These are phyloP conservation scores for Calonectria leucothoes DNA, from an alignment of 2,329 filamentous ascomycete genomes.

Conservation along the genomic window DNA sequence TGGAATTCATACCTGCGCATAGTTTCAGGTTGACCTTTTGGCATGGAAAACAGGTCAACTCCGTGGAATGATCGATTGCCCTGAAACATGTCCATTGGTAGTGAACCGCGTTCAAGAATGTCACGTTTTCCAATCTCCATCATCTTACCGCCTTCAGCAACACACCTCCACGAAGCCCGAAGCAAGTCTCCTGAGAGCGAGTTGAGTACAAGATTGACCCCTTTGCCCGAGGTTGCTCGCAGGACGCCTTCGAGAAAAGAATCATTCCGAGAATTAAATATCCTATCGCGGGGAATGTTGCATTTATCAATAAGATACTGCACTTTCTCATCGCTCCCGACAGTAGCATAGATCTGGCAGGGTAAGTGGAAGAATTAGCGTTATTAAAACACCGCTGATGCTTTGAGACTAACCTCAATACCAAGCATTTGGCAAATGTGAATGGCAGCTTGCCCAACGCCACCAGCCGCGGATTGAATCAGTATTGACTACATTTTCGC, in stretches of 20 bases:
- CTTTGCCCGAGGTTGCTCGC: constrained; percentile 39
- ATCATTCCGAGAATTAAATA: constrained; percentile 43
- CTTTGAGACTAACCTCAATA: constrained; percentile 22
- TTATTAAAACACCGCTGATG: neutral
- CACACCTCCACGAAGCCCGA: constrained; percentile 46
- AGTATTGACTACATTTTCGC: constrained; percentile 38
- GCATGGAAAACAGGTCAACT: neutral
- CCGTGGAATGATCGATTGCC: neutral
- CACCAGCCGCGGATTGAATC: constrained; percentile 48
- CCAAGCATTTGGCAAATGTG: constrained; percentile 40
- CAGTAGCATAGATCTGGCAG: constrained; percentile 29
- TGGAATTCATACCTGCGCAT: too few species aligned
- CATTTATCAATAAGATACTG: constrained; percentile 41
- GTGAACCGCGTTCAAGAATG: constrained; percentile 24
- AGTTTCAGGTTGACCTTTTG: too few species aligned
- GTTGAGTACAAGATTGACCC: constrained; percentile 51
- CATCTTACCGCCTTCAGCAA: constrained; percentile 48
- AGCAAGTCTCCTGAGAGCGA: constrained; percentile 45
- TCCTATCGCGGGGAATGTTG: constrained; percentile 43
- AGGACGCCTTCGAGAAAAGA: constrained; percentile 45
- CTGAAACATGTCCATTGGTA: constrained; percentile 28
- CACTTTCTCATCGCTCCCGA: constrained; percentile 43
- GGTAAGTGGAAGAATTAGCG: too few species aligned
- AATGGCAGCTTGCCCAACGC: constrained; percentile 46
- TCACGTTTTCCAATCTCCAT: constrained; percentile 51